Evolutionary conservation across 75 land plant genomes (phyloP).

Genomic region (Chamaecyparis obtusa): DNA sequence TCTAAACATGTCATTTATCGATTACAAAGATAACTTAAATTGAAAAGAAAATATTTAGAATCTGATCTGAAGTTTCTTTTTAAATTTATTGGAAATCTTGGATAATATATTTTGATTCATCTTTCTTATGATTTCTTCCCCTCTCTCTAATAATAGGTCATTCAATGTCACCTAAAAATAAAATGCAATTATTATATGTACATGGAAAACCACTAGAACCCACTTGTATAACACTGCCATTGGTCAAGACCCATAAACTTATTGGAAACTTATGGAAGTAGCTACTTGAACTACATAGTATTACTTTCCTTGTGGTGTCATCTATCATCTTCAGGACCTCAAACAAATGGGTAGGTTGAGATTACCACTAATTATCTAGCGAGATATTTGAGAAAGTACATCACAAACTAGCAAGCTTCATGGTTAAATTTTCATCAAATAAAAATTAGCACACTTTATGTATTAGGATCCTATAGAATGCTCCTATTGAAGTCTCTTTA

Average conservation of each 20-base stretch:
- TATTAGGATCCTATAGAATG: background rate
- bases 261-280: background rate
- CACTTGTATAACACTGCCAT: too few relatives aligned
- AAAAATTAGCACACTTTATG: background rate
- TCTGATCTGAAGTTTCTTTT: too few relatives aligned
- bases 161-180: too few relatives aligned
- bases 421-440: background rate
- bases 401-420: background rate
- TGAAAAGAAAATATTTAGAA: too few relatives aligned
- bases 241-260: background rate
- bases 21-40: too few relatives aligned
- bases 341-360: background rate
- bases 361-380: background rate
- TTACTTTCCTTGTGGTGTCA: background rate
- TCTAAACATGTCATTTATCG: too few relatives aligned
- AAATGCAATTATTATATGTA: too few relatives aligned
- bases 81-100: too few relatives aligned
- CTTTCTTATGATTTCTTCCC: too few relatives aligned
- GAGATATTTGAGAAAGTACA: background rate
- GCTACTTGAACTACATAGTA: background rate
- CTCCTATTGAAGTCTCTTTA: background rate
- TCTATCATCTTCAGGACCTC: background rate
- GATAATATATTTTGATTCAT: too few relatives aligned
- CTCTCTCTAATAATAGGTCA: too few relatives aligned
- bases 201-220: too few relatives aligned